Evolutionary conservation across 2,329 filamentous ascomycete genomes (phyloP), one percentile per base, ranked within the genome.

Genomic region (Nothopassalora personata): DNA sequence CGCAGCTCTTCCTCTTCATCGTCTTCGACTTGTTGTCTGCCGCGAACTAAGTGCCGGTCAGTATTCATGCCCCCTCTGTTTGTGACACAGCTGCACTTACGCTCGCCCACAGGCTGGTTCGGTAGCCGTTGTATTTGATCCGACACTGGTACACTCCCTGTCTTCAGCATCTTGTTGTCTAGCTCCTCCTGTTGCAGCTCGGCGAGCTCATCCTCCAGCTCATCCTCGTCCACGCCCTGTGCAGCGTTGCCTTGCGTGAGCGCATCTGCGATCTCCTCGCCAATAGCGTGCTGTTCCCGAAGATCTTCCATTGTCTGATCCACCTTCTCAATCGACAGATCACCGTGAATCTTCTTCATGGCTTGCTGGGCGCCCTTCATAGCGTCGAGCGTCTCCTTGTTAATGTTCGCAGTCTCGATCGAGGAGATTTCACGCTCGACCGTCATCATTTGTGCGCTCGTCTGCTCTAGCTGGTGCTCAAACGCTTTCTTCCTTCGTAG

Each of bases 361-460:
- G 93, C 94, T 61, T 86, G 80, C 65, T 90, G 86, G 10, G 94
- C 93, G 72, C 87, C 87, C 83, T 96, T 88, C 91, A 99, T 97
- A 7, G 92, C 93, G 67, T 88, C 84, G 65, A 97, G 81, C 11
- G 94, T 99, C 81, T 97, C 92, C 77, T 93, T 87, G 81, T 99
- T 99, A 80, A 99, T 97, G 75, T 97, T 99, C 62, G 94, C 94
- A 51, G 92, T 91, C 77, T 99, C 94, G 79, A 99, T 97, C 60
- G 90, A 88, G 75, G 94, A 94, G 72, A 97, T 95, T 75, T 99
- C 91, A 72, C 92, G 89, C 75, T 99, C 94, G 48, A 99, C 82
- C 23, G 94, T 96, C 69, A 86, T 85, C 71, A 97, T 95, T 77
- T 97, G 93, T 33, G 88, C 85, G 60, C 85, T 83, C 1, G 93